Evolutionary conservation across 2,329 filamentous ascomycete genomes (phyloP).

Genomic region (Paramyrothecium sp.): DNA sequence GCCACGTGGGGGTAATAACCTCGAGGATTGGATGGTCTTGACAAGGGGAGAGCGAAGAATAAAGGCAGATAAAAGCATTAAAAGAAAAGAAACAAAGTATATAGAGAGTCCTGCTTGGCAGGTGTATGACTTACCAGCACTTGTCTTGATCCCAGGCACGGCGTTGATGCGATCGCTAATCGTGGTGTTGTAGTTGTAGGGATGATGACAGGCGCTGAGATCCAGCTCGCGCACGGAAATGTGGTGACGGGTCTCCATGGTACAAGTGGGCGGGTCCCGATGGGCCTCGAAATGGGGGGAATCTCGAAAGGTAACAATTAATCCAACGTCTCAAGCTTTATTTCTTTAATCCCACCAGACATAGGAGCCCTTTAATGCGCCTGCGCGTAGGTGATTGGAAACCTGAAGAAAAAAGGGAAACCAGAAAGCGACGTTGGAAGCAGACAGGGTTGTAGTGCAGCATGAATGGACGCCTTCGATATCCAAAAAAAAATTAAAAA

Average conservation of each 20-base stretch:
- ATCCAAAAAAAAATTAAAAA: too few species aligned
- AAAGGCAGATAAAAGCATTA: conserved; percentile 7
- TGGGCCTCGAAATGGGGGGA: neutral
- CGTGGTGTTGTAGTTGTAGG: conserved; percentile 25
- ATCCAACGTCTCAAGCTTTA: too few species aligned
- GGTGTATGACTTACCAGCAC: conserved; percentile 47
- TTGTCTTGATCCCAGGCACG: conserved; percentile 55
- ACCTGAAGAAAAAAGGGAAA: conserved; percentile 8
- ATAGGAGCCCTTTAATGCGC: too few species aligned
- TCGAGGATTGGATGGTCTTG: neutral
- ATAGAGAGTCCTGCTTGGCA: neutral
- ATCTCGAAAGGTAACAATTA: too few species aligned
- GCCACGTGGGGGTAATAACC: neutral
- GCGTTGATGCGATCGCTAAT: conserved; percentile 51
- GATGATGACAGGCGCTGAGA: conserved; percentile 36
- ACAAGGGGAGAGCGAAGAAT: neutral
- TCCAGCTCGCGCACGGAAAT: conserved; percentile 42
- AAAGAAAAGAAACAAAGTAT: neutral
- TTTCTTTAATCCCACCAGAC: too few species aligned
- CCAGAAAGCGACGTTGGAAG: conserved; percentile 5
- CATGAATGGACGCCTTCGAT: neutral
- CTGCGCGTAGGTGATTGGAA: neutral
- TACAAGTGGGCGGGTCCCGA: neutral
- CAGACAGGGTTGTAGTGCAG: conserved; percentile 8
- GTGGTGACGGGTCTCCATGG: conserved; percentile 18